These are phyloP conservation scores for Groenewaldozyma auringiensis DNA, from an alignment of 1,139 yeast genomes.

Conservation along the genomic window DNA sequence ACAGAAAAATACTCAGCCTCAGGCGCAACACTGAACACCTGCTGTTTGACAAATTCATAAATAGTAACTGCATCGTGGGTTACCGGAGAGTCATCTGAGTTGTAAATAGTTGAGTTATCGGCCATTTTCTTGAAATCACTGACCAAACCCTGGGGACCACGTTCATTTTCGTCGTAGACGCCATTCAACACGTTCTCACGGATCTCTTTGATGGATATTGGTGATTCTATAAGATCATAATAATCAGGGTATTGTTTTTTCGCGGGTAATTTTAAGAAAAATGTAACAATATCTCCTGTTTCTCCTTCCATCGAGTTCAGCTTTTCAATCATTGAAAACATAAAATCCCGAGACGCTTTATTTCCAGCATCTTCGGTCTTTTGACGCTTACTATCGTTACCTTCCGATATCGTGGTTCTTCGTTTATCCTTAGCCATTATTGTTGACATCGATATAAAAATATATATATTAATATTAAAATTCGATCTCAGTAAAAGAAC, in stretches of 20 bases:
- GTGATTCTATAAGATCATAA: slow-evolving; percentile 53
- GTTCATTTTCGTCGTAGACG: slow-evolving; percentile 36
- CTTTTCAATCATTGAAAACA: not conserved
- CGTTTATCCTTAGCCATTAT: not conserved
- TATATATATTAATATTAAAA: too few relatives aligned
- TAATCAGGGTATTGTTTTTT: slow-evolving; percentile 76
- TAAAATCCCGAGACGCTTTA: not conserved
- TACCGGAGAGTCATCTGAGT: slow-evolving; percentile 75
- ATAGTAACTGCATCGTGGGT: slow-evolving; percentile 60
- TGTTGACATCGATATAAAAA: too few relatives aligned
- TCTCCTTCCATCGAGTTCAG: not conserved
- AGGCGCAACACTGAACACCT: slow-evolving; percentile 23
- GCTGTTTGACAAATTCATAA: slow-evolving; percentile 42
- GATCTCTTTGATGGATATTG: slow-evolving; percentile 62
- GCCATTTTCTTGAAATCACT: slow-evolving; percentile 68
- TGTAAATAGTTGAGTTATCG: slow-evolving; percentile 67
- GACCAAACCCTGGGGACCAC: slow-evolving; percentile 44
- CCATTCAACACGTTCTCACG: slow-evolving; percentile 48
- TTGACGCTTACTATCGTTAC: slow-evolving; percentile 1
- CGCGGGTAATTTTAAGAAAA: slow-evolving; percentile 60
- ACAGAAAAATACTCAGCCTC: not conserved
- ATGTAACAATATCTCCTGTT: not conserved
- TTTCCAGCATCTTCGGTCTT: not conserved
- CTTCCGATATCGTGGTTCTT: not conserved
- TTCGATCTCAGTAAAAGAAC: too few relatives aligned